Conservation (phyloP, 352 stramenopile genomes). For the Phytophthora litchii region DNA sequence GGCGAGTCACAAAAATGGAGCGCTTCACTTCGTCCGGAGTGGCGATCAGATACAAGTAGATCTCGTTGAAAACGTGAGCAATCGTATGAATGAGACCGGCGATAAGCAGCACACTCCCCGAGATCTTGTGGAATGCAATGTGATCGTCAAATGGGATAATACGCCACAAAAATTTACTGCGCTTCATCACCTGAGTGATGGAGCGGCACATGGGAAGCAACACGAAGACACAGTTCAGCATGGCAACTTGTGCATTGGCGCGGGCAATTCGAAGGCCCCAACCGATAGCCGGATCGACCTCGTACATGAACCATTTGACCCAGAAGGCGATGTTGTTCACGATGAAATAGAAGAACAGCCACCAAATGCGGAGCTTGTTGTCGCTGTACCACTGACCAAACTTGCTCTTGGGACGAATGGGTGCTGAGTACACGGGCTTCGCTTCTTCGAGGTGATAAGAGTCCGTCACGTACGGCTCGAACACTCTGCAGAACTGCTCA, state of each 20-base stretch:
- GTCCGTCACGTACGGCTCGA: constrained; percentile 63
- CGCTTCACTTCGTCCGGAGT: constrained; percentile 53
- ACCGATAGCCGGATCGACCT: constrained; percentile 68
- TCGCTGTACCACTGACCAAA: constrained; percentile 65
- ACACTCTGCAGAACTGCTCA: constrained; percentile 61
- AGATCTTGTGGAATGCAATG: constrained; percentile 78
- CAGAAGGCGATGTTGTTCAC: constrained; percentile 66
- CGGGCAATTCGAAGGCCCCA: constrained; percentile 66
- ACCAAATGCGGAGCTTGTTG: constrained; percentile 78
- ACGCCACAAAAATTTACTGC: constrained; percentile 52
- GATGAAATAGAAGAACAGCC: constrained; percentile 69
- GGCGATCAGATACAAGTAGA: constrained; percentile 68
- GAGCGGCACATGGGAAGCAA: constrained; percentile 75
- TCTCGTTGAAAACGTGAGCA: constrained; percentile 70
- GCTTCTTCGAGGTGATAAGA: constrained; percentile 53
- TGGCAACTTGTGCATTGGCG: constrained; percentile 70
- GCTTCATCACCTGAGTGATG: constrained; percentile 67
- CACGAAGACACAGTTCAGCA: constrained; percentile 75
- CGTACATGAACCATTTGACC: constrained; percentile 66
- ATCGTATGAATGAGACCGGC: constrained; percentile 60
- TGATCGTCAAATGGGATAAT: constrained; percentile 77
- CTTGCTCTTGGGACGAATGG: constrained; percentile 44
- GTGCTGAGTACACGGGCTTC: constrained; percentile 30
- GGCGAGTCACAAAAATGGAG: constrained; percentile 61
- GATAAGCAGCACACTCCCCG: constrained; percentile 52